These are phyloP conservation scores for Cystoisospora suis DNA, from an alignment of 169 alveolate genomes.

Conservation along the genomic window DNA sequence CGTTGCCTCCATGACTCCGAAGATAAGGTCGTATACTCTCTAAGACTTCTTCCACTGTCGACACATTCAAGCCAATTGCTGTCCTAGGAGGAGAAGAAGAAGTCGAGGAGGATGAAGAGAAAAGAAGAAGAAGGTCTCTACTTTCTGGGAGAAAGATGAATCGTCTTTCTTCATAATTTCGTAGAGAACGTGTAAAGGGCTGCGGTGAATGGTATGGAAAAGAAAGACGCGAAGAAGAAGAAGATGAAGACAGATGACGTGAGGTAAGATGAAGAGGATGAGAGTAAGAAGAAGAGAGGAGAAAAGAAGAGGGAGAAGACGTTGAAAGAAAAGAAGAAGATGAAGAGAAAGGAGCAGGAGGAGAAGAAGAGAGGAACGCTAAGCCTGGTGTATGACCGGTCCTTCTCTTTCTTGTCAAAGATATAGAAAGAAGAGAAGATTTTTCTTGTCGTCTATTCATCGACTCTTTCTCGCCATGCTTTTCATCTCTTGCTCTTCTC, in stretches of 20 bases:
- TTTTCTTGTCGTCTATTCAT: not conserved
- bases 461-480: not conserved
- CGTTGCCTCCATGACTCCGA: constrained; percentile 14
- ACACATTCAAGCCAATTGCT: not conserved
- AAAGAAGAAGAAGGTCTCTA: too few species aligned
- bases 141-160: too few species aligned
- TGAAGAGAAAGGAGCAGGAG: not conserved
- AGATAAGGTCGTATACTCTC: constrained; percentile 9
- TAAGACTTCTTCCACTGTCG: constrained; percentile 11
- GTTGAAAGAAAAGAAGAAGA: not conserved
- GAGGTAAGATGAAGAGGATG: not conserved
- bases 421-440: not conserved
- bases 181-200: too few species aligned
- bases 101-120: not conserved
- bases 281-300: not conserved
- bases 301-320: not conserved
- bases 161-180: too few species aligned
- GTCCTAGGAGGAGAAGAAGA: not conserved
- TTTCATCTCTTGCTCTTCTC: not conserved
- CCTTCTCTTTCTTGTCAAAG: too few species aligned
- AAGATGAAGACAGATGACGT: not conserved
- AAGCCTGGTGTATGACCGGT: not conserved
- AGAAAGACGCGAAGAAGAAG: not conserved
- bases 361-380: not conserved
- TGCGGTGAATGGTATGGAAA: not conserved